Evolutionary conservation across 345 rosid genomes (phyloP).

Genomic region (Citrus sp.): DNA sequence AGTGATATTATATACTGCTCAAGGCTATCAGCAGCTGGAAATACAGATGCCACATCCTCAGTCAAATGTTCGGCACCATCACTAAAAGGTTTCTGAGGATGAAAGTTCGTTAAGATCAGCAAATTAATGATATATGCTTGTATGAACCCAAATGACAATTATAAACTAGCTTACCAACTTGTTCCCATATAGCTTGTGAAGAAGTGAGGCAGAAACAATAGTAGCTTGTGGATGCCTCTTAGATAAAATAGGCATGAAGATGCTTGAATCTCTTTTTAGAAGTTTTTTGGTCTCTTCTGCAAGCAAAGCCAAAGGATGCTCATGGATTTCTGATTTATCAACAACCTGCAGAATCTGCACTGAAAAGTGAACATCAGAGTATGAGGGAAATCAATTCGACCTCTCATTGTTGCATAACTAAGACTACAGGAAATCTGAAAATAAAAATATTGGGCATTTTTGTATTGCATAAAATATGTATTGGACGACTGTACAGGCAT

Average conservation of each 20-base stretch:
- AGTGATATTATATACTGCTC: slow-evolving; percentile 75
- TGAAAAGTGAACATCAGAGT: neutral
- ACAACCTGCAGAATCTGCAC: slow-evolving; percentile 63
- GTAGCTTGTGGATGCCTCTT: slow-evolving; percentile 82
- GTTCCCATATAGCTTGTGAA: slow-evolving; percentile 85
- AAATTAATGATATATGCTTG: slow-evolving; percentile 1
- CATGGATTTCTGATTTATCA: slow-evolving; percentile 63
- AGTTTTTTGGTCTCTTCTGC: slow-evolving; percentile 84
- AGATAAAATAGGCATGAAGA: slow-evolving; percentile 72
- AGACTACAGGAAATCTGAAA: neutral
- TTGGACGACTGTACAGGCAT: neutral
- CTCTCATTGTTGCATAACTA: neutral
- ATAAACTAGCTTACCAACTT: slow-evolving; percentile 67
- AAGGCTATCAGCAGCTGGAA: slow-evolving; percentile 87
- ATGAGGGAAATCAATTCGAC: neutral
- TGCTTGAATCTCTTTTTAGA: slow-evolving; percentile 64
- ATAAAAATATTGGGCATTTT: neutral
- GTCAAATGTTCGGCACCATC: slow-evolving; percentile 85
- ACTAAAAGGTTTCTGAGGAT: slow-evolving; percentile 88
- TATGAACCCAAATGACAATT: slow-evolving; percentile 2
- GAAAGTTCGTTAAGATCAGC: slow-evolving; percentile 20
- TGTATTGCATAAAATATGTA: neutral
- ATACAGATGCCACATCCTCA: slow-evolving; percentile 88
- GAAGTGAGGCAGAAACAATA: slow-evolving; percentile 70
- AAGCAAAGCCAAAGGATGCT: slow-evolving; percentile 81